A percentile compares a stretch with the other conserved stretches of the same genome.
Conservation (phyloP, 140 eudicot species). For the Stevia rebaudiana region DNA sequence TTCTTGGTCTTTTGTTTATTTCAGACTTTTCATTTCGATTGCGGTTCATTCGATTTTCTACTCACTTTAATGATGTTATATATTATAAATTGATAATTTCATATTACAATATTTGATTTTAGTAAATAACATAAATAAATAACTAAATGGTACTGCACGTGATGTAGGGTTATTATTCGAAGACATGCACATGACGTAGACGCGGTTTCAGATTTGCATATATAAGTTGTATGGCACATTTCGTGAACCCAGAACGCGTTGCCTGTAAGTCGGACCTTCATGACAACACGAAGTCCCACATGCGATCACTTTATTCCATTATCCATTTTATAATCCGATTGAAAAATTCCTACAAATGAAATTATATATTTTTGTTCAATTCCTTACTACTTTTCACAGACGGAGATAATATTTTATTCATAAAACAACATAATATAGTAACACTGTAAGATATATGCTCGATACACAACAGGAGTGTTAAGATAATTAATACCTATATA, state of each 20-base stretch:
- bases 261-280: constrained; percentile 22
- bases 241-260: constrained; percentile 23
- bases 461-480: too few relatives aligned
- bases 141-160: constrained; percentile 1
- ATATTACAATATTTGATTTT: too few relatives aligned
- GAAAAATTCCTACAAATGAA: not conserved
- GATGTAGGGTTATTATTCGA: constrained; percentile 18
- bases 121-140: too few relatives aligned
- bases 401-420: too few relatives aligned
- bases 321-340: not conserved
- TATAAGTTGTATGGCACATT: constrained; percentile 29
- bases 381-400: not conserved
- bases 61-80: too few relatives aligned
- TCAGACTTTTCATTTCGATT: too few relatives aligned
- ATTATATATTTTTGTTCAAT: not conserved
- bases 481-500: too few relatives aligned
- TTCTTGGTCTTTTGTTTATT: too few relatives aligned
- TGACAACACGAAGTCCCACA: constrained; percentile 9
- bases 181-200: constrained; percentile 18
- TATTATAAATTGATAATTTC: too few relatives aligned
- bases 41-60: too few relatives aligned
- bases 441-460: too few relatives aligned
- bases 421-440: too few relatives aligned
- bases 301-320: constrained; percentile 10
- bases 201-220: constrained; percentile 33